A percentile compares a stretch with the other conserved stretches of the same genome.
Evolutionary conservation across 78 protist genomes (phyloP).

Genomic region (Guillardia theta): DNA sequence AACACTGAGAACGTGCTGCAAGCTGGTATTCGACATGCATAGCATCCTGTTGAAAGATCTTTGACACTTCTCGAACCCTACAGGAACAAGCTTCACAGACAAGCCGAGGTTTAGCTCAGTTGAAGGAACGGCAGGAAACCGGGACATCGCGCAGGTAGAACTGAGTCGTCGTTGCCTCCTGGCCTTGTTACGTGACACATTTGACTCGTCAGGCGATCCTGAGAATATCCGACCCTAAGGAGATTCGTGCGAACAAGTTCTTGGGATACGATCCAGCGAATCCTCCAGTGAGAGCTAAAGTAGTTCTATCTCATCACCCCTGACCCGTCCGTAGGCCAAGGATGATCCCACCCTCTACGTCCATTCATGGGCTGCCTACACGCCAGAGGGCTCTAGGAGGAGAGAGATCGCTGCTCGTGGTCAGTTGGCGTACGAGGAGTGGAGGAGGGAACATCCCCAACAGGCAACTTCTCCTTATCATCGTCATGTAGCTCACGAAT

Average conservation of each 20-base stretch:
- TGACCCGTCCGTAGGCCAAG: no score
- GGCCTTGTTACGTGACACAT: no score
- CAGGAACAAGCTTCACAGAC: no score
- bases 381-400: neutral
- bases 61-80: no score
- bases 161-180: no score
- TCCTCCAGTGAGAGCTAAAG: neutral
- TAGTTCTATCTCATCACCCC: no score
- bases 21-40: no score
- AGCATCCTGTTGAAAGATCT: no score
- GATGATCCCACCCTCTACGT: neutral
- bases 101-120: no score
- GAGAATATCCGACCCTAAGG: neutral
- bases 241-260: neutral
- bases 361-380: constrained; percentile 12
- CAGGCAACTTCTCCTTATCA: neutral
- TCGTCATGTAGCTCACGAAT: neutral
- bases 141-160: no score
- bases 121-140: no score
- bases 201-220: neutral
- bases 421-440: neutral
- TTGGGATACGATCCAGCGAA: neutral
- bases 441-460: neutral
- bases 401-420: neutral
- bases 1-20: neutral